phyloP scores from a whole-genome alignment of 2,329 filamentous ascomycete species.

The Cladorrhinum sp. region DNA sequence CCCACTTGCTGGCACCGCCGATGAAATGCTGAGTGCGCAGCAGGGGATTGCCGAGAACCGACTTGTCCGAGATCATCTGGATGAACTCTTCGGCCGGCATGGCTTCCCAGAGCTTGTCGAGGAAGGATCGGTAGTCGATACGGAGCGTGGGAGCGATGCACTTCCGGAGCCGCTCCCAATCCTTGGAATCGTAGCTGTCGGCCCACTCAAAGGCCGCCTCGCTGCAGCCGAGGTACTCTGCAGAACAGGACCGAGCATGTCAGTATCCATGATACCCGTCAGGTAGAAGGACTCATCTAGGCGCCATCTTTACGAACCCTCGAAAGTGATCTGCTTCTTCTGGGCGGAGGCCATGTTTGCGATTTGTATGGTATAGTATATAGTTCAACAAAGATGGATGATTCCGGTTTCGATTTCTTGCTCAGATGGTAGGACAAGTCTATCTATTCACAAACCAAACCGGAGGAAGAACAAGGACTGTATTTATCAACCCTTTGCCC shows the following conservation, averaged over 20 bases:
- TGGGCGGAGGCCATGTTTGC: conserved; percentile 21
- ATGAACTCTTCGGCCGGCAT: conserved; percentile 63
- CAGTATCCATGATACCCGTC: no score
- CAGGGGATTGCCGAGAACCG: conserved; percentile 59
- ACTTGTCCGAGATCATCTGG: conserved; percentile 53
- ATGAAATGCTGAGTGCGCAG: conserved; percentile 66
- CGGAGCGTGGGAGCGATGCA: conserved; percentile 61
- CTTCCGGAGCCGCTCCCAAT: conserved; percentile 58
- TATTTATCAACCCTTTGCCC: conserved; percentile 3
- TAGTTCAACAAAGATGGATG: not conserved
- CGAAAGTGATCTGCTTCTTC: conserved; percentile 29
- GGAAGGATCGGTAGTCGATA: conserved; percentile 69
- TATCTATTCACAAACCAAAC: not conserved
- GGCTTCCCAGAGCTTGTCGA: conserved; percentile 57
- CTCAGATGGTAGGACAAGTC: not conserved
- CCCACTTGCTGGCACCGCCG: conserved; percentile 54
- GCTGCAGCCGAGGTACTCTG: conserved; percentile 50
- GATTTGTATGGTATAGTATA: not conserved
- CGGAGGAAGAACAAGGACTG: not conserved
- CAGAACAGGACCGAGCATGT: conserved; percentile 35
- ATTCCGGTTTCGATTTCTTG: not conserved
- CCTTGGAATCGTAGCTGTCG: conserved; percentile 64
- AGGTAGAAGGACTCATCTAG: conserved; percentile 49
- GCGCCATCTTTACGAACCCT: conserved; percentile 19
- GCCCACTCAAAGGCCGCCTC: conserved; percentile 59